phyloP scores from a whole-genome alignment of 1,284 basidiomycete genomes.

The Cryptococcus sp. region DNA sequence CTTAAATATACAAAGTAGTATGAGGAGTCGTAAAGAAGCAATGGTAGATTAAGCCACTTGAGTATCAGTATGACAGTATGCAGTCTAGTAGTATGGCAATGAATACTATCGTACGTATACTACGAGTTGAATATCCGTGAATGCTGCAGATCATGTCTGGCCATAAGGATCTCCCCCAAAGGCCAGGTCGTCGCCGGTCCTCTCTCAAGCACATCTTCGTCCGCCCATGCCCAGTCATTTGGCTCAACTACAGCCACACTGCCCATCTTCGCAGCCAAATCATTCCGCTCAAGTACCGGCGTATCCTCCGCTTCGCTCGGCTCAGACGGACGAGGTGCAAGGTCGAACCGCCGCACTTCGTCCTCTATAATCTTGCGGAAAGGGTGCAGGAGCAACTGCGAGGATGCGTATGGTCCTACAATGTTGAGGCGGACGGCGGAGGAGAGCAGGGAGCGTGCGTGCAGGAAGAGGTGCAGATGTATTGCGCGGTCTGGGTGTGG shows the following conservation, averaged over 20 bases:
- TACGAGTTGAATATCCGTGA: conserved; percentile 87
- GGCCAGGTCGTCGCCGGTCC: conserved; percentile 90
- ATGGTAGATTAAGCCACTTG: too few species aligned
- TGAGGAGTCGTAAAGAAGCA: too few species aligned
- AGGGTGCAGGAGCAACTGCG: conserved; percentile 78
- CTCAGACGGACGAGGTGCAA: neutral
- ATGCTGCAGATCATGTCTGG: conserved; percentile 90
- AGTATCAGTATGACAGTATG: too few species aligned
- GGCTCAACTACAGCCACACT: too few species aligned
- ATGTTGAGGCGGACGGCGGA: conserved; percentile 88
- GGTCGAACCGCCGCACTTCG: conserved; percentile 57
- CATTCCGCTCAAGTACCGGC: neutral
- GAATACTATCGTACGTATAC: neutral
- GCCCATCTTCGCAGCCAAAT: neutral
- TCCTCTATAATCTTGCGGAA: conserved; percentile 66
- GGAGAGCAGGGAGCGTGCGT: conserved; percentile 84
- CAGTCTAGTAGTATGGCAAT: too few species aligned
- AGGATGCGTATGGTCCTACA: conserved; percentile 89
- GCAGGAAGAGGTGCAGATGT: conserved; percentile 88
- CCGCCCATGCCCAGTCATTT: conserved; percentile 39
- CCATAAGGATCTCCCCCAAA: conserved; percentile 87
- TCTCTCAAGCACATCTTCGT: conserved; percentile 41
- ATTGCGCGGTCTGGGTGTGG: conserved; percentile 57
- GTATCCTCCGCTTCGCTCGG: neutral
- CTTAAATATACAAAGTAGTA: too few species aligned